Percentiles rank a stretch among this genome's conserved stretches.
Evolutionary conservation across 2,329 filamentous ascomycete species (phyloP).

Genomic region (Aspergillus hiratsukae): DNA sequence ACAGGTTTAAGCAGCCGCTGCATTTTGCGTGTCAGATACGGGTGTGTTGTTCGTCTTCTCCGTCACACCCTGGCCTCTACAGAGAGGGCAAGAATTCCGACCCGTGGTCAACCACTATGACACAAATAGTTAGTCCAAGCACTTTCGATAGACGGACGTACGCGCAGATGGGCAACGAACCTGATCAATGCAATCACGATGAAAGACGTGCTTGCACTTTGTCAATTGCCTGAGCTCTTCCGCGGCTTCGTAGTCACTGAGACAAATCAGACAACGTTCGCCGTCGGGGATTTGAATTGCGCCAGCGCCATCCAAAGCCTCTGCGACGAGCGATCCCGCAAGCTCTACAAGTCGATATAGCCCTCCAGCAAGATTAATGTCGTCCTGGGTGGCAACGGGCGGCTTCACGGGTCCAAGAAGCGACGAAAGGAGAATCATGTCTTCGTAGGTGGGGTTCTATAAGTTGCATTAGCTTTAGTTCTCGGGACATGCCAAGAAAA

Average conservation of each 20-base stretch:
- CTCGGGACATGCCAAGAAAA: neutral
- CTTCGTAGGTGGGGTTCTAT: conserved; percentile 63
- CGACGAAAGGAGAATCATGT: conserved; percentile 66
- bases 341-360: conserved; percentile 51
- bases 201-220: conserved; percentile 64
- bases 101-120: conserved; percentile 62
- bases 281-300: conserved; percentile 37
- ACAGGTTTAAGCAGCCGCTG: conserved; percentile 13
- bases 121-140: conserved; percentile 25
- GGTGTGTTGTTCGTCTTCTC: conserved; percentile 26
- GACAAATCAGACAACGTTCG: conserved; percentile 62
- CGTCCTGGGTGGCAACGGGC: conserved; percentile 61
- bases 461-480: conserved; percentile 9
- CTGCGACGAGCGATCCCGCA: conserved; percentile 43
- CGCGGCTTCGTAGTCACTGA: conserved; percentile 60
- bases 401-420: conserved; percentile 65
- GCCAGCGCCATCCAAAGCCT: conserved; percentile 39
- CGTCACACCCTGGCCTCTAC: conserved; percentile 39
- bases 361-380: conserved; percentile 59
- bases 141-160: conserved; percentile 3
- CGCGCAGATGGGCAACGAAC: conserved; percentile 40
- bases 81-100: conserved; percentile 37
- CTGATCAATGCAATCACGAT: conserved; percentile 66
- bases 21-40: conserved; percentile 11
- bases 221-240: conserved; percentile 58